A percentile compares a stretch with the other conserved stretches of the same genome.
Evolutionary conservation across 306 rosid genomes (phyloP).

Genomic region (Corylus heterophylla): DNA sequence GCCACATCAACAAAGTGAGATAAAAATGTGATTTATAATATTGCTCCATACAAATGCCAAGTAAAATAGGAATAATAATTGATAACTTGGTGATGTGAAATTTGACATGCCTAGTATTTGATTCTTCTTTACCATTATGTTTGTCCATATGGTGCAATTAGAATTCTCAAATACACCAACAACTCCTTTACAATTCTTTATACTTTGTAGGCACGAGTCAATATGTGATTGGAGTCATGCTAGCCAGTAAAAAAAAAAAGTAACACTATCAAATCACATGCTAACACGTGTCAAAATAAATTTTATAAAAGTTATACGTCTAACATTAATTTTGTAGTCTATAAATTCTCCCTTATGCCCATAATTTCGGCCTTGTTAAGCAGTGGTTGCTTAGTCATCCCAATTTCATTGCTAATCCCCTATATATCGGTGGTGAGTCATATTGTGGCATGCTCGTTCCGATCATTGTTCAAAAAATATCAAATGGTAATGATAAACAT

Average conservation of each 20-base stretch:
- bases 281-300: no score
- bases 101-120: neutral
- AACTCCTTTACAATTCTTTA: no score
- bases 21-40: no score
- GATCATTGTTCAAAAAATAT: slow-evolving; percentile 27
- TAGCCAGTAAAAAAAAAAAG: no score
- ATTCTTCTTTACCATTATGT: neutral
- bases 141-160: neutral
- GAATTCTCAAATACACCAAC: neutral
- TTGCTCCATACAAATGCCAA: no score
- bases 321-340: neutral
- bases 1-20: no score
- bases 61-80: neutral
- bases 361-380: neutral
- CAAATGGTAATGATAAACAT: slow-evolving; percentile 18
- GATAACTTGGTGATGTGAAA: neutral
- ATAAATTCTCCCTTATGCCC: neutral
- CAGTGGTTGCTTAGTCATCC: slow-evolving; percentile 41
- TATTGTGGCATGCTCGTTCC: slow-evolving; percentile 30
- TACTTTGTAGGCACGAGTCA: no score
- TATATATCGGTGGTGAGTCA: slow-evolving; percentile 41
- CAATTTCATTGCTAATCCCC: slow-evolving; percentile 23
- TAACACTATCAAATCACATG: no score
- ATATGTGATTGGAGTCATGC: no score
- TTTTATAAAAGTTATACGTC: no score